A percentile compares a stretch with the other conserved stretches of the same genome.
Conservation (phyloP, 768 basidiomycete species). For the Boletus coccyginus region DNA sequence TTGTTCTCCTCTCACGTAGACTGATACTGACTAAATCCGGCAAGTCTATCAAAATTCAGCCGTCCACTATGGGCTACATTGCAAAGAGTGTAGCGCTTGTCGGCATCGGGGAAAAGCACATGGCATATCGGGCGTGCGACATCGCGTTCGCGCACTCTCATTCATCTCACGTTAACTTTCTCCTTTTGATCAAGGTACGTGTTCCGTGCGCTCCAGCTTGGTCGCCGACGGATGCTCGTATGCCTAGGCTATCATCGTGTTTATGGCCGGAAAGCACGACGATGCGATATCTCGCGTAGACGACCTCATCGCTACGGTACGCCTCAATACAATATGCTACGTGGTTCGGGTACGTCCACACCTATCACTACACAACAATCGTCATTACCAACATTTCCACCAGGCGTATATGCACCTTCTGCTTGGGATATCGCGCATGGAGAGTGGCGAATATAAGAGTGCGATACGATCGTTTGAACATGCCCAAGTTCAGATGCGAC, state of each 20-base stretch:
- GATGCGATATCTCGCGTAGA: neutral
- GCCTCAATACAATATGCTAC: neutral
- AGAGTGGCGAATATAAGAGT: neutral
- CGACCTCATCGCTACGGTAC: neutral
- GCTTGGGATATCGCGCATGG: neutral
- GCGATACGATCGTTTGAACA: neutral
- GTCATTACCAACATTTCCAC: neutral
- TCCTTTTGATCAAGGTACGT: neutral
- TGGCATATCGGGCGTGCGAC: neutral
- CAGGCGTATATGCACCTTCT: slow-evolving; percentile 1
- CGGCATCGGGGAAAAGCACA: neutral
- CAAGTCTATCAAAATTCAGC: neutral
- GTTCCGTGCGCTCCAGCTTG: neutral
- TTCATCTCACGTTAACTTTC: neutral
- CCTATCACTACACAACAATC: no score
- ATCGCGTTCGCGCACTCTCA: neutral
- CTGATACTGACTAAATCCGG: neutral
- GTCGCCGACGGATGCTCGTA: accelerated
- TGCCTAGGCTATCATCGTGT: neutral
- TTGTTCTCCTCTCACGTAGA: neutral
- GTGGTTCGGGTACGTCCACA: neutral
- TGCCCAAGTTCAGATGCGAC: neutral
- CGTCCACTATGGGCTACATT: neutral
- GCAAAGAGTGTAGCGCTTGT: neutral
- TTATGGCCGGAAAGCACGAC: neutral